Percentiles rank a stretch among this genome's conserved stretches.
Conservation (phyloP, 768 basidiomycete genomes). For the Cystofilobasidium ferigula region DNA sequence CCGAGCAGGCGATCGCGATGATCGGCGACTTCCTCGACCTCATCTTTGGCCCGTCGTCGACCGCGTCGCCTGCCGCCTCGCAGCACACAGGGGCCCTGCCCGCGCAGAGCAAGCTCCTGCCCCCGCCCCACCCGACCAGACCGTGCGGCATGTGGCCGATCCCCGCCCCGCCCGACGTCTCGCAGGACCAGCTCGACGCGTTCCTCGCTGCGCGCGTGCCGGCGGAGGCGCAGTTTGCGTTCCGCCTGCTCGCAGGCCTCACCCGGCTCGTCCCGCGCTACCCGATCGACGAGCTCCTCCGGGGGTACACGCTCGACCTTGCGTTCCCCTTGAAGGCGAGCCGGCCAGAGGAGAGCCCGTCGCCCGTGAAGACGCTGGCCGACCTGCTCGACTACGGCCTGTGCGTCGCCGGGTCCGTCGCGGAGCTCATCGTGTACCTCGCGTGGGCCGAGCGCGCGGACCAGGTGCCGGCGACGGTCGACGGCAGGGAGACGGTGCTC, state of each 20-base stretch:
- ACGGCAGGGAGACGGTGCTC: conserved; percentile 3
- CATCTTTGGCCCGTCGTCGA: conserved; percentile 3
- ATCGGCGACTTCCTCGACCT: conserved; percentile 9
- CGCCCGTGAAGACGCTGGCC: conserved; percentile 32
- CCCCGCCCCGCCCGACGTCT: background rate
- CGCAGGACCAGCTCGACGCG: background rate
- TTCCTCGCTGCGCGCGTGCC: conserved; percentile 7
- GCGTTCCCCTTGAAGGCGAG: background rate
- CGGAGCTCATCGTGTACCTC: conserved; percentile 39
- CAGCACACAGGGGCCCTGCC: too few relatives aligned
- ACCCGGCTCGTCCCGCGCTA: conserved; percentile 4
- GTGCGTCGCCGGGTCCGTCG: conserved; percentile 39
- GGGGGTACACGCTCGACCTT: conserved; percentile 7
- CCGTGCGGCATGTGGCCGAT: conserved; percentile 3
- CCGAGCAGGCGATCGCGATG: background rate
- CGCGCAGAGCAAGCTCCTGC: background rate
- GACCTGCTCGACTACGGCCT: conserved; percentile 39
- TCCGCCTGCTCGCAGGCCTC: conserved; percentile 8
- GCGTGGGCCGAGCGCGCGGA: conserved; percentile 31
- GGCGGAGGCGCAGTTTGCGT: background rate
- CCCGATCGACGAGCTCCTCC: conserved; percentile 16
- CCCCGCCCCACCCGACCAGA: background rate
- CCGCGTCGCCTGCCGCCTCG: background rate
- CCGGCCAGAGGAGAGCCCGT: conserved; percentile 28
- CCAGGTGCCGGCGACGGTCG: conserved; percentile 5